A percentile compares a stretch with the other conserved stretches of the same genome.
These are phyloP conservation scores for Ceriops zippeliana DNA, from an alignment of 345 rosid genomes.

Conservation along the genomic window DNA sequence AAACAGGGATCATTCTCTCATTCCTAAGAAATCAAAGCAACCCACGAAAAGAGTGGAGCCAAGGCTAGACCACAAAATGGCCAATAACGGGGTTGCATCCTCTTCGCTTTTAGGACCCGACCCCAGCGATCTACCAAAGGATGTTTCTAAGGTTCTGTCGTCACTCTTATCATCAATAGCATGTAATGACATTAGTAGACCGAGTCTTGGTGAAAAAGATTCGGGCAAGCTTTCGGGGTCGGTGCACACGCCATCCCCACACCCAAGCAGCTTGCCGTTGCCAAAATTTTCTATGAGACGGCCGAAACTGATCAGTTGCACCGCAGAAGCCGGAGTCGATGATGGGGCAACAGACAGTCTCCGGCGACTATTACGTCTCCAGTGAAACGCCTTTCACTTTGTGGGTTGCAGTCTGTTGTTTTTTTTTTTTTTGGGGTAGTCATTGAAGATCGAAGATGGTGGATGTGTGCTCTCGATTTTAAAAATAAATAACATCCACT, in stretches of 20 bases:
- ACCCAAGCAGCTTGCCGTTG: conserved; percentile 31
- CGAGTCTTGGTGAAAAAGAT: conserved; percentile 1
- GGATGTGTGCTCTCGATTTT: conserved; percentile 30
- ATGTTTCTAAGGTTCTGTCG: conserved; percentile 21
- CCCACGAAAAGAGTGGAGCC: conserved; percentile 9
- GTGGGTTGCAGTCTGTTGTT: background rate
- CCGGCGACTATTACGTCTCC: conserved; percentile 66
- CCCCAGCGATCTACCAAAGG: conserved; percentile 47
- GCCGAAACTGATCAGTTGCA: conserved; percentile 25
- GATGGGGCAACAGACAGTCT: conserved; percentile 57
- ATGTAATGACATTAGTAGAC: background rate
- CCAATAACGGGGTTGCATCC: background rate
- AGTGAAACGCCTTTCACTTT: conserved; percentile 18
- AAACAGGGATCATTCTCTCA: conserved; percentile 33
- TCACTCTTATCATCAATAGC: background rate
- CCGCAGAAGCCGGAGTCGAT: conserved; percentile 35
- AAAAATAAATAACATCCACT: too few relatives aligned
- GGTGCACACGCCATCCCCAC: conserved; percentile 22
- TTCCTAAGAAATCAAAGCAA: conserved; percentile 33
- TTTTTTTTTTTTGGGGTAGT: background rate
- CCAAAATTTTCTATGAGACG: conserved; percentile 23
- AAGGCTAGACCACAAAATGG: conserved; percentile 1
- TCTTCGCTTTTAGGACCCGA: conserved; percentile 37
- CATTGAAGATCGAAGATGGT: background rate
- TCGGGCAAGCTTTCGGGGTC: conserved; percentile 34